phyloP scores from a whole-genome alignment of 192 early-diverging fungal species.

The Chytriomyces sp. region DNA sequence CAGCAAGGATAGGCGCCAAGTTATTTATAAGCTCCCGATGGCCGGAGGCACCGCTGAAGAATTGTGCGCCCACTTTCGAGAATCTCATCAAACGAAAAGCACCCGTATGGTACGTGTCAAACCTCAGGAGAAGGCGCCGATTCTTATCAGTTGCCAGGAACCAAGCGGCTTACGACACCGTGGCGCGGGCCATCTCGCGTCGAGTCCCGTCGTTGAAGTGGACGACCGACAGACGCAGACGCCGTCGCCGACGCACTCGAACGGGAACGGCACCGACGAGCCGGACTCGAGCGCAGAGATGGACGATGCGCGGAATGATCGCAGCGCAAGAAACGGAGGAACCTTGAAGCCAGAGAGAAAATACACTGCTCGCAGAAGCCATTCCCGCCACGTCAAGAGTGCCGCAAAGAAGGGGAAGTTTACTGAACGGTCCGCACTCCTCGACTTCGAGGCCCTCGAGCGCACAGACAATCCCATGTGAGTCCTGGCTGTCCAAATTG shows the following conservation, averaged over 20 bases:
- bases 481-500: neutral
- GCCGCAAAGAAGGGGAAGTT: neutral
- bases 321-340: neutral
- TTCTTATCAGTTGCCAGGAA: neutral
- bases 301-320: too few relatives aligned
- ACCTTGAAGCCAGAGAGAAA: neutral
- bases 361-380: neutral
- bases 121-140: too few relatives aligned
- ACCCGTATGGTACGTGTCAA: too few relatives aligned
- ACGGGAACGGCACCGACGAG: neutral
- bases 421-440: slow-evolving; percentile 10
- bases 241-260: neutral
- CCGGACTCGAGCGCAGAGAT: too few relatives aligned
- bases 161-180: neutral
- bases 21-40: too few relatives aligned
- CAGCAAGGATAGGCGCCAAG: too few relatives aligned
- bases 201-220: neutral
- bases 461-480: neutral
- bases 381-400: neutral
- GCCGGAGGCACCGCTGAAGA: too few relatives aligned
- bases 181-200: neutral
- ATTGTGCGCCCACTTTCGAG: too few relatives aligned
- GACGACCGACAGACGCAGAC: neutral
- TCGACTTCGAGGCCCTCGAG: slow-evolving; percentile 21
- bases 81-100: too few relatives aligned